phyloP scores from a whole-genome alignment of 163 green algal species.

The Scenedesmus sp. region DNA sequence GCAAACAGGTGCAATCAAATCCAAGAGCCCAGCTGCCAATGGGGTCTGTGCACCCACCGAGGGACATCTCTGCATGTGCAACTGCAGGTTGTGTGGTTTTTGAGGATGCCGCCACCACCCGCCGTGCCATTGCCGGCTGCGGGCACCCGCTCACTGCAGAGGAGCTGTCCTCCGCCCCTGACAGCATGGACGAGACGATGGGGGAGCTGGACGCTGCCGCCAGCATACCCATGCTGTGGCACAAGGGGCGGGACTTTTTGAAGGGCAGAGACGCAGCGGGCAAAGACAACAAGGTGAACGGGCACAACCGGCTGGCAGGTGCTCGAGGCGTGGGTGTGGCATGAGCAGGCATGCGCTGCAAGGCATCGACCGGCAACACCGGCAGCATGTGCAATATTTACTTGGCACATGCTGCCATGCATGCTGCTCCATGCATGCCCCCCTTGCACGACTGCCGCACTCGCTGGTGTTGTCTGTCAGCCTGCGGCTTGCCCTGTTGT shows the following conservation, averaged over 20 bases:
- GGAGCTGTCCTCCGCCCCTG: conserved; percentile 24
- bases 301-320: too few relatives aligned
- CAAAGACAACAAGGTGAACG: conserved; percentile 61
- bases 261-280: conserved; percentile 75
- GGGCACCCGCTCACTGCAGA: conserved; percentile 76
- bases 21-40: too few relatives aligned
- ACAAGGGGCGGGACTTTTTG: conserved; percentile 79
- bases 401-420: neutral
- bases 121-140: conserved; percentile 78
- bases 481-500: neutral
- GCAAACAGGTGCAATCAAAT: too few relatives aligned
- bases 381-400: too few relatives aligned
- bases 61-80: too few relatives aligned
- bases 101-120: conserved; percentile 70
- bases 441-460: too few relatives aligned
- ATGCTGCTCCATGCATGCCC: too few relatives aligned
- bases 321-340: too few relatives aligned
- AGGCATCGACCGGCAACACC: too few relatives aligned
- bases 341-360: too few relatives aligned
- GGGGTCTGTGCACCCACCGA: too few relatives aligned
- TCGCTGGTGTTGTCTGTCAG: too few relatives aligned
- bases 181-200: conserved; percentile 26
- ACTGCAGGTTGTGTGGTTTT: conserved; percentile 85
- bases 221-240: conserved; percentile 68
- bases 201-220: neutral